Base-by-base conservation (phyloP, 2,329 filamentous ascomycete genomes). In the Plectosphaerella cucumerina region DNA sequence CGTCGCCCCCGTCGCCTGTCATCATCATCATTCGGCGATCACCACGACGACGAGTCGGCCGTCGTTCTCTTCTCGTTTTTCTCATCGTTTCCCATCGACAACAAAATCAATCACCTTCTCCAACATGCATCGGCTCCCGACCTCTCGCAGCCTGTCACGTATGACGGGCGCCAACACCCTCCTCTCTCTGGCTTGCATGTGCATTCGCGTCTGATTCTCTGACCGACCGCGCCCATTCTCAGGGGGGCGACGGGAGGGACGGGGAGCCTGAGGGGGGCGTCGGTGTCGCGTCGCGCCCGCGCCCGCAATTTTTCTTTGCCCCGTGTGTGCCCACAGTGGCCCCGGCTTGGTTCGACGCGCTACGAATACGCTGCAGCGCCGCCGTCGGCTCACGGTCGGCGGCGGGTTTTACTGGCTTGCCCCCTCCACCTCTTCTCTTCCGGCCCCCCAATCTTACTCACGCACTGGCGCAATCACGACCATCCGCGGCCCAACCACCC, bases 401-500 rank as follows among this genome's bases (percentile, higher is more conserved):
- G 39, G 39, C n/a, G 18, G 39, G 39, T 42, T 47, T 50, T 34
- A 8, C n/a, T 35, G 18, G 17, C 48, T 44, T 43, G 26, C 35
- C 41, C 48, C 37, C 23, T 33, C 15, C 43, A 34, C 48, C 34
- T 31, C 35, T 45, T 34, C 23, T 51, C 23, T 50, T 35, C 12
- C 39, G 47, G 10, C 45, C 48, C 53, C 20, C 12, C 20, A 46
- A 47, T 49, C 44, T 31, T 47, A 49, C 47, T 42, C 39, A 42
- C 17, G 18, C 44, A 50, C 39, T 18, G 15, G 17, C 15, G 39
- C 35, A 39, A n/a, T n/a, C n/a, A n/a, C n/a, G n/a, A n/a, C n/a
- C n/a, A n/a, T 39, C 35, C 18, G 34, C 44, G 31, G 26, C 50
- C 52, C 49, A 50, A 53, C 48, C 50, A 52, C 39, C 45, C 22